Conservation (phyloP, 192 early-diverging fungal species). For the Podila epigama region DNA sequence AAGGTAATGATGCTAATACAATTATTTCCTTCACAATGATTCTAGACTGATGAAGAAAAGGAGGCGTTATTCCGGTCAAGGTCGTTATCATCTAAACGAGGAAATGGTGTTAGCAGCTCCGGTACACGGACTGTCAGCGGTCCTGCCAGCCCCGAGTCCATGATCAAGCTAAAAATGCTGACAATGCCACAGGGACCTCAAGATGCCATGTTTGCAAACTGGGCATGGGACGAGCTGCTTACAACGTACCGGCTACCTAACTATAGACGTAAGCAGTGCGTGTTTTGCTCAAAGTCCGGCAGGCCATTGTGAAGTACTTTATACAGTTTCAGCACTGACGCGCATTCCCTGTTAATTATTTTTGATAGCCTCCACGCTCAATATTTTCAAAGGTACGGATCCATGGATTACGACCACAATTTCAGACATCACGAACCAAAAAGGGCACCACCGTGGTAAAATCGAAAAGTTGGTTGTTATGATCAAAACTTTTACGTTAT, state of each 20-base stretch:
- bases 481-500: constrained; percentile 23
- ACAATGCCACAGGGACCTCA: constrained; percentile 13
- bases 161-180: constrained; percentile 42
- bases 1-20: not conserved
- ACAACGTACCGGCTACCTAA: constrained; percentile 7
- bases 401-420: constrained; percentile 10
- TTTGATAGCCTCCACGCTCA: constrained; percentile 24
- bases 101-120: not conserved
- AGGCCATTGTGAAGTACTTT: not conserved
- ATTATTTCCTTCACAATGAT: not conserved
- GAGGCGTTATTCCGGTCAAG: constrained; percentile 18
- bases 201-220: constrained; percentile 30
- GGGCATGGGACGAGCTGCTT: constrained; percentile 37
- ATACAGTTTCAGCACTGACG: not conserved
- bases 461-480: constrained; percentile 20
- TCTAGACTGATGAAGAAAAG: constrained; percentile 37
- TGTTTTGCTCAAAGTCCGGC: not conserved
- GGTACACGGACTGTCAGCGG: not conserved
- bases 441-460: constrained; percentile 20
- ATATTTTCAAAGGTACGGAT: not conserved
- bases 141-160: constrained; percentile 9
- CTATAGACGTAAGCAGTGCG: constrained; percentile 22
- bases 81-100: not conserved
- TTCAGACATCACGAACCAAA: constrained; percentile 22
- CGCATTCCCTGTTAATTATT: not conserved